These are phyloP conservation scores for Aureobasidium pullulans DNA, from an alignment of 2,329 filamentous ascomycete genomes.

Conservation along the genomic window DNA sequence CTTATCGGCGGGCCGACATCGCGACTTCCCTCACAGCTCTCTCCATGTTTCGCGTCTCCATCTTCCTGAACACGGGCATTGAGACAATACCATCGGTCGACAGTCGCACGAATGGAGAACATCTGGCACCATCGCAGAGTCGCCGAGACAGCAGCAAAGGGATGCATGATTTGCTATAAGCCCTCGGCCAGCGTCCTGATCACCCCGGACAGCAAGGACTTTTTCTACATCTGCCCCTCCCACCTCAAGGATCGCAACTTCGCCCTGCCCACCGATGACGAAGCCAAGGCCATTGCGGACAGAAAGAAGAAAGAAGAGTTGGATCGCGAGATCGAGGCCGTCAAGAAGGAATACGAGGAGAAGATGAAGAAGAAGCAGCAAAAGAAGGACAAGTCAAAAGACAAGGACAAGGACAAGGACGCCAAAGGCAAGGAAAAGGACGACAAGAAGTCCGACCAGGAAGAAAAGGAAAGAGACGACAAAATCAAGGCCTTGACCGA, in stretches of 20 bases:
- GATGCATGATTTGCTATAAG: conserved; percentile 89
- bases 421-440: conserved; percentile 60
- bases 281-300: conserved; percentile 51
- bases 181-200: conserved; percentile 80
- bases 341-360: conserved; percentile 47
- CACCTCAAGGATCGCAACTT: conserved; percentile 82
- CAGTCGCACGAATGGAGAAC: conserved; percentile 43
- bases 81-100: conserved; percentile 18
- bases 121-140: conserved; percentile 80
- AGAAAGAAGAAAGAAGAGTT: conserved; percentile 47
- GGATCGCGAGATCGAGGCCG: conserved; percentile 40
- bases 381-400: conserved; percentile 34
- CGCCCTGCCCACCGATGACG: conserved; percentile 63
- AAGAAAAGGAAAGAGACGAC: conserved; percentile 54
- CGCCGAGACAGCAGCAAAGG: conserved; percentile 71
- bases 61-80: not conserved
- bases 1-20: conserved; percentile 11
- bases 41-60: not conserved
- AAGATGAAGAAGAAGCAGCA: conserved; percentile 34
- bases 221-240: conserved; percentile 76
- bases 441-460: conserved; percentile 60
- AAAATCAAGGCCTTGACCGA: conserved; percentile 46
- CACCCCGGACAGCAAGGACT: conserved; percentile 80
- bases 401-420: conserved; percentile 52
- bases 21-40: not conserved